Conservation (phyloP, 345 rosid species). For the Populus ilicifolia region DNA sequence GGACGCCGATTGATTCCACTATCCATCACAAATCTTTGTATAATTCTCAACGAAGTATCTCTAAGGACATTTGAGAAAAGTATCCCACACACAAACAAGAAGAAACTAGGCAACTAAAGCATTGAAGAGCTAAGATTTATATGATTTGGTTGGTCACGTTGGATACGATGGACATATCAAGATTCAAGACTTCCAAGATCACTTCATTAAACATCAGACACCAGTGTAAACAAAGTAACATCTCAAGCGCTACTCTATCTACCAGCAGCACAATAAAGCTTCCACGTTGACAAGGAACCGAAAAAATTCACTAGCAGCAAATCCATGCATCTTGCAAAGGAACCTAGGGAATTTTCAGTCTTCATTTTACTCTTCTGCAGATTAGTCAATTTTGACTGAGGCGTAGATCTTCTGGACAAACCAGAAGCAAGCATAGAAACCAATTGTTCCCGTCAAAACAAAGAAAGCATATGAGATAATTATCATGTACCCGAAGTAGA, state of each 20-base stretch:
- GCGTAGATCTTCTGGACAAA: constrained; percentile 92
- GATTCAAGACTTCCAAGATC: not conserved
- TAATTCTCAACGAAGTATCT: no score
- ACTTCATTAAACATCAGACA: constrained; percentile 13
- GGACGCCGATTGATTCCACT: no score
- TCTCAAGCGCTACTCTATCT: constrained; percentile 25
- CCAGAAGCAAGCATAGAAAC: constrained; percentile 98
- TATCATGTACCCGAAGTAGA: constrained; percentile 90
- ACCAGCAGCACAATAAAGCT: constrained; percentile 8
- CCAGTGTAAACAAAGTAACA: constrained; percentile 16
- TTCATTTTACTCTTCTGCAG: constrained; percentile 11
- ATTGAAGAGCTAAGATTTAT: not conserved
- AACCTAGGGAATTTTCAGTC: not conserved
- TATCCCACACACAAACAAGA: no score
- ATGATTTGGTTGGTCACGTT: not conserved
- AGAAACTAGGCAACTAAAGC: not conserved
- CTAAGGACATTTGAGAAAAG: no score
- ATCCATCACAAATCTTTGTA: no score
- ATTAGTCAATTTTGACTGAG: constrained; percentile 88
- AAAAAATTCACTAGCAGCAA: constrained; percentile 14
- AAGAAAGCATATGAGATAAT: constrained; percentile 89
- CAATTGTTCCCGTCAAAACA: constrained; percentile 85
- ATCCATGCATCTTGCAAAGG: not conserved
- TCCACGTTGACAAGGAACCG: constrained; percentile 5
- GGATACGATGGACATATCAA: not conserved